Conservation (phyloP, 768 basidiomycete genomes). For the Tulasnella sp. region DNA sequence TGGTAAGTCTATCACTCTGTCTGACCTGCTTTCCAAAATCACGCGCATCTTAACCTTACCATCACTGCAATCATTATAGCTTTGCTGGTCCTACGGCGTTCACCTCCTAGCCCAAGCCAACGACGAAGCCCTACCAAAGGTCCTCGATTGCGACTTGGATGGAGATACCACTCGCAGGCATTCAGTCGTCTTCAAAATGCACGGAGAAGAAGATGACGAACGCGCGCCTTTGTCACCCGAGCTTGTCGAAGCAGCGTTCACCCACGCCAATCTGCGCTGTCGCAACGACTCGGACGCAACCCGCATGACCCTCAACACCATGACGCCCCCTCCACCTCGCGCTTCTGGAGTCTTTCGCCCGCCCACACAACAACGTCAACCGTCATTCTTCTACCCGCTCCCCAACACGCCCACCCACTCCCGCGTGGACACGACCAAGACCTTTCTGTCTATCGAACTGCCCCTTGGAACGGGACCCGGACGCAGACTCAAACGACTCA, state of each 20-base stretch:
- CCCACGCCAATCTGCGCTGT: neutral
- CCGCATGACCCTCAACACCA: neutral
- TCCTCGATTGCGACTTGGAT: slow-evolving; percentile 16
- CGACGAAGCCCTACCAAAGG: slow-evolving; percentile 39
- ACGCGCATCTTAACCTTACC: neutral
- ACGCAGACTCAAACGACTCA: slow-evolving; percentile 16
- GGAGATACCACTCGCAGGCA: slow-evolving; percentile 23
- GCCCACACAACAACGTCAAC: slow-evolving; percentile 34
- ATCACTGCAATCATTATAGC: slow-evolving; percentile 40
- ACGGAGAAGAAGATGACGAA: slow-evolving; percentile 20
- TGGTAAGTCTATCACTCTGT: slow-evolving; percentile 49
- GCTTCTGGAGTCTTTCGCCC: neutral
- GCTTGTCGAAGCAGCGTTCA: slow-evolving; percentile 1
- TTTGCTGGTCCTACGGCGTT: slow-evolving; percentile 96
- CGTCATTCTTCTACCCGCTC: slow-evolving; percentile 59
- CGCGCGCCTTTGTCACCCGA: neutral
- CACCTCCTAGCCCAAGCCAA: slow-evolving; percentile 72
- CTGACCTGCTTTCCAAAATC: slow-evolving; percentile 29
- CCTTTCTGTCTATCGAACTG: neutral
- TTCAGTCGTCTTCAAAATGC: slow-evolving; percentile 11
- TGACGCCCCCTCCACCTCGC: neutral
- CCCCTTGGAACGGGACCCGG: neutral
- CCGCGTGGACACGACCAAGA: slow-evolving; percentile 6
- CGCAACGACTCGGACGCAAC: neutral
- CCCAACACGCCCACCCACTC: slow-evolving; percentile 51